phyloP scores from a whole-genome alignment of 331 rosid species.

The Pyrus hybrid region DNA sequence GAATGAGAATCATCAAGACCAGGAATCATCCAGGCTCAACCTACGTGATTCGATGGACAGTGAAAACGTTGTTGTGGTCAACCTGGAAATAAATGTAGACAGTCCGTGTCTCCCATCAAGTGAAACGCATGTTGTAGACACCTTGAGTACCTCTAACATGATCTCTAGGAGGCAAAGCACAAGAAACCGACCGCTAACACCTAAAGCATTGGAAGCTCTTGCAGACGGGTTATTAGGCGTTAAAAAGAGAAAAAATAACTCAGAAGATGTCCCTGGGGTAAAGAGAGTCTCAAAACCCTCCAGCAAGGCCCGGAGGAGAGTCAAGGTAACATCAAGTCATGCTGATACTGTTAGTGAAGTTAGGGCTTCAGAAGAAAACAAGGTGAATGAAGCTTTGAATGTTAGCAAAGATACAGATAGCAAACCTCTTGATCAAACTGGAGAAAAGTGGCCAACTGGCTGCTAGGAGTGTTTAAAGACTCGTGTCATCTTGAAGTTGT shows the following conservation, averaged over 20 bases:
- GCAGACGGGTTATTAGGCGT: constrained; percentile 44
- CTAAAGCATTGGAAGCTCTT: constrained; percentile 62
- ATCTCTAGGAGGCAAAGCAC: constrained; percentile 57
- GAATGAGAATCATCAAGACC: constrained; percentile 29
- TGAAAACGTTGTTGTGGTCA: constrained; percentile 6
- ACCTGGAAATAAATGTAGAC: constrained; percentile 7
- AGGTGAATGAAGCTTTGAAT: constrained; percentile 25
- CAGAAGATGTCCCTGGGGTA: constrained; percentile 9
- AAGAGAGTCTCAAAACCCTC: constrained; percentile 22
- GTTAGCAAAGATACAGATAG: constrained; percentile 14
- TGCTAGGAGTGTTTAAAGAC: constrained; percentile 13
- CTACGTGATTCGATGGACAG: constrained; percentile 13
- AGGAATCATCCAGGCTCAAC: constrained; percentile 18
- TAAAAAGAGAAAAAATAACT: constrained; percentile 30
- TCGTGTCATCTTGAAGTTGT: constrained; percentile 1
- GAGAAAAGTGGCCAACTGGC: constrained; percentile 19
- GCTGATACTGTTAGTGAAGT: constrained; percentile 14
- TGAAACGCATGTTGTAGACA: constrained; percentile 7
- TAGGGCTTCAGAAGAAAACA: constrained; percentile 27
- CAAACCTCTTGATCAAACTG: constrained; percentile 27
- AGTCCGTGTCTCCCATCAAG: constrained; percentile 8
- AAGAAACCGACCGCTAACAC: constrained; percentile 60
- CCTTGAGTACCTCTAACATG: constrained; percentile 16
- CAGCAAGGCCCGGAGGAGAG: constrained; percentile 36
- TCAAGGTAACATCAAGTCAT: constrained; percentile 25